phyloP scores from a whole-genome alignment of 495 filamentous ascomycete species.

The Lindgomyces ingoldianus region DNA sequence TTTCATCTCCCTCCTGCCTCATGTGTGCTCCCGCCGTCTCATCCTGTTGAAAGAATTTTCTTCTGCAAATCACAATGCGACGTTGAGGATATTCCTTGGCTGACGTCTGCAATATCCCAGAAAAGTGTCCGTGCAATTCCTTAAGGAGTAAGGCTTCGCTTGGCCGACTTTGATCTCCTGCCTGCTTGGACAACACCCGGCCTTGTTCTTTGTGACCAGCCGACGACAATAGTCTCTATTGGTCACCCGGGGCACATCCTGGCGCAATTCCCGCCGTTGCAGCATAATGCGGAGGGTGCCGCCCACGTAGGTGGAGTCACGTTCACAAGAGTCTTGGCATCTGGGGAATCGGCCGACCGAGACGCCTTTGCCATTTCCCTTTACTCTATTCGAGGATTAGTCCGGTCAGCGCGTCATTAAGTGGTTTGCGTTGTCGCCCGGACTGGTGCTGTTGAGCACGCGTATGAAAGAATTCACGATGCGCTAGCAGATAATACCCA shows the following conservation, averaged over 20 bases:
- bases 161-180: too few relatives aligned
- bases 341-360: conserved; percentile 13
- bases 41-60: conserved; percentile 1
- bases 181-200: too few relatives aligned
- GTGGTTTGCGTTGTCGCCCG: conserved; percentile 1
- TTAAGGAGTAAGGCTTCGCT: too few relatives aligned
- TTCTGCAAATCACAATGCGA: background rate
- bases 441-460: conserved; percentile 15
- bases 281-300: conserved; percentile 17
- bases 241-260: background rate
- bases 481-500: too few relatives aligned
- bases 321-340: conserved; percentile 18
- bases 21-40: too few relatives aligned
- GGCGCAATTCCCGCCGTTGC: conserved; percentile 6
- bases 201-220: too few relatives aligned
- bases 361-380: background rate
- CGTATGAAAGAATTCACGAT: background rate
- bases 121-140: background rate
- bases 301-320: conserved; percentile 23
- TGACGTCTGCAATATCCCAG: conserved; percentile 1
- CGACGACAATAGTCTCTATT: conserved; percentile 12
- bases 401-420: conserved; percentile 6
- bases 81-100: conserved; percentile 9
- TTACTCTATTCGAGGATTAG: conserved; percentile 3
- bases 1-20: too few relatives aligned